Base-by-base conservation (phyloP, 2,329 filamentous ascomycete genomes). In the Mycosphaerella sp. region DNA sequence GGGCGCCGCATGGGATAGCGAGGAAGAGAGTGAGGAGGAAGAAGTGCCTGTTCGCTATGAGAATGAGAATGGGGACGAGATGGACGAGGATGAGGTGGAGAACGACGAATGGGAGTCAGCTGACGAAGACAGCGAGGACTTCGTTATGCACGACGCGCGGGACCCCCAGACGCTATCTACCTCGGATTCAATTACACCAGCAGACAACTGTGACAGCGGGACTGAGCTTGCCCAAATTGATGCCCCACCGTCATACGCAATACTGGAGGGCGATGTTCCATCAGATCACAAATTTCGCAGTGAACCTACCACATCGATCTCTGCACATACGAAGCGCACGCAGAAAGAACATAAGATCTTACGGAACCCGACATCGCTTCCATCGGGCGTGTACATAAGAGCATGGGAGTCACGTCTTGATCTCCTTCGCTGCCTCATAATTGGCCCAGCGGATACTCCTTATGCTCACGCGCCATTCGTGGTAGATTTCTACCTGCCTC, bases 401-500 rank as follows among this genome's bases (percentile, higher is more conserved):
- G 76, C 77, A 1, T 84, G 79, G 76, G 79, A 82, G 54, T 74
- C 73, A 2, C 71, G 79, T 17, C 72, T 82, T 39, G 79, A 83
- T 60, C 71, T 83, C 7, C 63, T 82, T 8, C 76, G 80, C 9
- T 75, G 79, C 13, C 66, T 83, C 3, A 77, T 83, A 48, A 70
- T 83, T 41, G 80, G 80, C 0, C 79, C 80, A 0, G 66, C 70
- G 17, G 78, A 79, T 43, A 83, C 80, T 0, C 80, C 80, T 2
- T 84, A 84, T 62, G 78, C 79, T 56, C 72, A 76, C 57, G 79
- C 78, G 0, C 80, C 80, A 0, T 82, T 82, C 60, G 64, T 82
- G n/a, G 73, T 83, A 54, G 80, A 83, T 63, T 71, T 82, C 48
- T 70, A 77, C 53, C 72, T 82, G 16, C 66, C 68, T 8, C 61